Base-by-base conservation (phyloP, 1,284 basidiomycete genomes). In the Austropuccinia psidii region DNA sequence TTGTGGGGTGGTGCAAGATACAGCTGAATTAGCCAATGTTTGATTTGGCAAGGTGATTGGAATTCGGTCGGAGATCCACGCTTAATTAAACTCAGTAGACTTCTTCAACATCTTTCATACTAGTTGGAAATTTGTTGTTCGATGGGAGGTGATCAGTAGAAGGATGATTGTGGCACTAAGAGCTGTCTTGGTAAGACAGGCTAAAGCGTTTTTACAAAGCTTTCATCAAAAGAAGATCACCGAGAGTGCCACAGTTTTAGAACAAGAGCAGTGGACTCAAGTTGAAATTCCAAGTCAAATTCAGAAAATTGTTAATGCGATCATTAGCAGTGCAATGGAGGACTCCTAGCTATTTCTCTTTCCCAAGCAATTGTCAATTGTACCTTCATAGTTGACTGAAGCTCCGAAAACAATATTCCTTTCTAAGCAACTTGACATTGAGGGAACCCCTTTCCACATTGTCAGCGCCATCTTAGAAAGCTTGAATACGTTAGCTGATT, bases 161-260 rank as follows among this genome's bases (percentile, higher is more conserved):
- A 85, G 89, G 75, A 96, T 98, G 91, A 91, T 97, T 75, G 90
- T 95, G 57, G 89, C 91, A 4, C 82, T 98, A 31, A 84, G 94
- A 65, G 91, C 92, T 5, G 89, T 87, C 0, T 85, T 91, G 52
- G 87, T 92, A 45, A 85, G 87, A 65, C 80, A 94, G 87, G 90
- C 92, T 6, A 94, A 94, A 80, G 82, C 85, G 2, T 98, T 94
- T 83, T 82, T 98, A 33, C 87, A 90, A 77, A 81, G 84, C 0
- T 96, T 94, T 82, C 95, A 98, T 80, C 88, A 91, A 76, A 82
- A 84, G n/a, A 85, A 89, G 65, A 86, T 98, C 74, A 87, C 88
- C 1, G 86, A 86, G 75, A 91, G 90, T 4, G 93, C 94, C 29
- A 91, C 89, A 80, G 83, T 91, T 15, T 94, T 98, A 7, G 91